Evolutionary conservation across 768 basidiomycete genomes (phyloP).

Genomic region (Lentinula lateritia): DNA sequence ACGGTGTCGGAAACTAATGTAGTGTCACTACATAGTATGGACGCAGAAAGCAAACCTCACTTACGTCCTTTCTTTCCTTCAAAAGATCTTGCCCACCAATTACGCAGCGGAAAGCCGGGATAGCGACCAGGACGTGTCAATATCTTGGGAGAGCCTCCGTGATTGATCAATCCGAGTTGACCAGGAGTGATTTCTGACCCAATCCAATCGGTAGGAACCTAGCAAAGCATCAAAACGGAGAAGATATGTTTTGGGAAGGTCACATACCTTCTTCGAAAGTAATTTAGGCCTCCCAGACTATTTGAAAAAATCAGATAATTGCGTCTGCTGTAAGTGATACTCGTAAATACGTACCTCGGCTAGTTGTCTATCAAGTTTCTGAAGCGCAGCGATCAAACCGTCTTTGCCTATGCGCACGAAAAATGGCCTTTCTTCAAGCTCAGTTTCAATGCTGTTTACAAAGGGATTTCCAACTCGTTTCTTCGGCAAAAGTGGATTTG

Average conservation of each 20-base stretch:
- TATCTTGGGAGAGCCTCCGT: slow-evolving; percentile 78
- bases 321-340: background rate
- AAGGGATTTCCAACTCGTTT: slow-evolving; percentile 26
- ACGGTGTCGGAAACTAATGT: slow-evolving; percentile 72
- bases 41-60: slow-evolving; percentile 18
- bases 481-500: background rate
- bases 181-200: slow-evolving; percentile 72
- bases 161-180: slow-evolving; percentile 67
- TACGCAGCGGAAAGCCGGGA: slow-evolving; percentile 67
- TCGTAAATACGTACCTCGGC: slow-evolving; percentile 30
- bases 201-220: slow-evolving; percentile 63
- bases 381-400: slow-evolving; percentile 64
- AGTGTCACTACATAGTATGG: background rate
- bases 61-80: slow-evolving; percentile 61
- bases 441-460: slow-evolving; percentile 35
- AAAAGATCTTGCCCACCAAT: slow-evolving; percentile 84
- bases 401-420: slow-evolving; percentile 62
- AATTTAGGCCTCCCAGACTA: slow-evolving; percentile 55
- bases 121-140: slow-evolving; percentile 73
- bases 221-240: background rate
- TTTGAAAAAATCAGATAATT: slow-evolving; percentile 4
- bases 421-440: slow-evolving; percentile 57
- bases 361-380: slow-evolving; percentile 65
- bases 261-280: slow-evolving; percentile 55
- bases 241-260: background rate